Percentiles rank a stretch among this genome's conserved stretches.
phyloP scores from a whole-genome alignment of 306 rosid species.

The Astragalus glycyphyllos region DNA sequence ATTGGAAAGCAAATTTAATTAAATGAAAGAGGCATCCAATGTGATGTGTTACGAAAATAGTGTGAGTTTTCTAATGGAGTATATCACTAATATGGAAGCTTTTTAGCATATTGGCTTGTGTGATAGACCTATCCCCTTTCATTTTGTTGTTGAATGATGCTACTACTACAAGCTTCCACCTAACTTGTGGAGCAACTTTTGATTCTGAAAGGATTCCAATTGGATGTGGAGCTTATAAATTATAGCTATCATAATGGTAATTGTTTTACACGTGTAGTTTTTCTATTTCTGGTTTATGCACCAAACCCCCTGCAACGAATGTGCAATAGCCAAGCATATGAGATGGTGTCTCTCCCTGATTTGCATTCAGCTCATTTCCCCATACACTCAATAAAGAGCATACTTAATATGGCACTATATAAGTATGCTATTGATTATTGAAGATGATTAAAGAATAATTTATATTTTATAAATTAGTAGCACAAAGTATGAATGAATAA shows the following conservation, averaged over 20 bases:
- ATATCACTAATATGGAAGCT: background rate
- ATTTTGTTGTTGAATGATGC: conserved; percentile 21
- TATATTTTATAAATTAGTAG: too few species aligned
- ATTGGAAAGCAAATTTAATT: too few species aligned
- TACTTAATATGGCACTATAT: too few species aligned
- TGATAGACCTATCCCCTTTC: conserved; percentile 15
- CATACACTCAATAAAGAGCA: too few species aligned
- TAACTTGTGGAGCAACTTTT: conserved; percentile 1
- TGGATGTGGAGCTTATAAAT: background rate
- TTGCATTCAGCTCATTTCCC: conserved; percentile 22
- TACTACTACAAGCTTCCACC: conserved; percentile 32
- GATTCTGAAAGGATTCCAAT: conserved; percentile 28
- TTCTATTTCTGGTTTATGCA: conserved; percentile 19
- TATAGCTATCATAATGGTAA: conserved; percentile 9
- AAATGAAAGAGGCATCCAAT: too few species aligned
- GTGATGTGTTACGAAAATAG: too few species aligned
- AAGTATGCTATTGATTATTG: too few species aligned
- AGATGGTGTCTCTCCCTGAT: conserved; percentile 37
- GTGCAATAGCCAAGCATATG: background rate
- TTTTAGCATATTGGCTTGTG: background rate
- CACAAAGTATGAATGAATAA: too few species aligned
- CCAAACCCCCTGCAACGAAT: conserved; percentile 35
- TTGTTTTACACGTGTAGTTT: conserved; percentile 41
- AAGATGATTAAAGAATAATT: too few species aligned
- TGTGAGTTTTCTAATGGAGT: too few species aligned